These are phyloP conservation scores for Hyphopichia burtonii DNA, from an alignment of 1,139 yeast genomes.

Conservation along the genomic window DNA sequence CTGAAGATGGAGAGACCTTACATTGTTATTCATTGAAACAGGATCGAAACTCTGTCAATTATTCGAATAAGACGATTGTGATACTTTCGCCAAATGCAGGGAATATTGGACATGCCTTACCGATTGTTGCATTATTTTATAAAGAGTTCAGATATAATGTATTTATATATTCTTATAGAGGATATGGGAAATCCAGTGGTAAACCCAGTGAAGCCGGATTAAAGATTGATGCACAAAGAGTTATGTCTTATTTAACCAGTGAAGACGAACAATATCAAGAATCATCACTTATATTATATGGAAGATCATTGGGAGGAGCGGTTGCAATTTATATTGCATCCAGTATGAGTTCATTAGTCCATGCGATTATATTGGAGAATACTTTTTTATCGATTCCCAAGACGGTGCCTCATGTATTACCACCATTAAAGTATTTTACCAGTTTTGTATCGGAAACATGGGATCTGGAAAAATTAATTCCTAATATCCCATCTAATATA, in stretches of 20 bases:
- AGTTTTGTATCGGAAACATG: slow-evolving; percentile 75
- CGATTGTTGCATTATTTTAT: slow-evolving; percentile 74
- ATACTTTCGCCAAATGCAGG: slow-evolving; percentile 94
- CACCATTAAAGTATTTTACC: slow-evolving; percentile 58
- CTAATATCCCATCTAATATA: slow-evolving; percentile 47
- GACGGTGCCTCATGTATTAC: slow-evolving; percentile 82
- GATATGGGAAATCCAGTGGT: slow-evolving; percentile 88
- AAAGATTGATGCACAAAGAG: slow-evolving; percentile 78
- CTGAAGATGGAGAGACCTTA: slow-evolving; percentile 61
- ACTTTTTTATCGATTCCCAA: slow-evolving; percentile 78
- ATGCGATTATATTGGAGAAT: slow-evolving; percentile 77
- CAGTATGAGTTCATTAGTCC: slow-evolving; percentile 44
- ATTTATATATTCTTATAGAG: slow-evolving; percentile 83
- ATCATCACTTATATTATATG: slow-evolving; percentile 69
- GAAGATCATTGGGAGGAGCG: slow-evolving; percentile 94
- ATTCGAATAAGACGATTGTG: slow-evolving; percentile 67
- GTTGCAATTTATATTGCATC: slow-evolving; percentile 84
- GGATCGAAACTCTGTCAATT: slow-evolving; percentile 36
- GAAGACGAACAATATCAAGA: slow-evolving; percentile 53
- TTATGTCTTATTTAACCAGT: slow-evolving; percentile 54
- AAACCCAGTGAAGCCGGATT: slow-evolving; percentile 74
- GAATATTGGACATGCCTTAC: slow-evolving; percentile 89
- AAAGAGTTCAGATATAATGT: slow-evolving; percentile 71
- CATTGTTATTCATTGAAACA: slow-evolving; percentile 50
- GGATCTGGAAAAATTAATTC: slow-evolving; percentile 71